Base-by-base conservation (phyloP, 139 green algal species). In the Diplosphaera chodatii region DNA sequence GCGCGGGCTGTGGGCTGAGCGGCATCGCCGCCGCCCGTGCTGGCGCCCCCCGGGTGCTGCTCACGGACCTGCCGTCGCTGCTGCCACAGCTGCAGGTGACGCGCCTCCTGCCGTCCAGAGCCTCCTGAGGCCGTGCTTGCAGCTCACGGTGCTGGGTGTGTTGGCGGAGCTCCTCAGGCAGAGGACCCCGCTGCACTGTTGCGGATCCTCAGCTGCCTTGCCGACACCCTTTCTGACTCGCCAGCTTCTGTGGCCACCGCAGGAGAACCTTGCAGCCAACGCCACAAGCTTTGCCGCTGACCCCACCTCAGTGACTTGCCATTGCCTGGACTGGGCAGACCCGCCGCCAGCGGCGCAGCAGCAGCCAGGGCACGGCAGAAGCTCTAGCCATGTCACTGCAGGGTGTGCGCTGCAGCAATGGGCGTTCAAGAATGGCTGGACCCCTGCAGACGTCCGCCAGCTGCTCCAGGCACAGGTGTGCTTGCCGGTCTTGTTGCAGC, bases 1-100 rank as follows among this genome's bases (percentile, higher is more conserved):
- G 74, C 1, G 74, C 74, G 10, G 74, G 74, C 1, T 63, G 67
- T 4, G 74, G 74, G 21, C 31, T 79, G 2, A 41, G 40, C 3
- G 73, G 74, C 63, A 67, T 79, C 16, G n/a, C 66, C n/a, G 63
- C 63, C 30, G 74, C 68, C 3, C 48, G 8, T 4, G 21, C 8
- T 3, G 32, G 41, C 30, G 68, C 63, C 3, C 4, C 20, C 5
- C 30, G 22, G 28, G 74, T 71, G 25, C 20, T 79, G 25, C 63
- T 79, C 4, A 75, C 74, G 18, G 74, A 59, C 48, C 48, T 59
- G 48, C 10, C 48, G 16, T 25, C 16, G 16, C 10, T 59, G 10
- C 22, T 18, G 16, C 48, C 48, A 25, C 13, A 10, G 48, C 18
- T 23, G 16, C 10, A 25, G 48, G 48, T 59, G 48, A 25, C 13